Percentiles rank a stretch among this genome's conserved stretches.
Conservation (phyloP, 2,329 filamentous ascomycete genomes). For the Aspergillus vadensis region DNA sequence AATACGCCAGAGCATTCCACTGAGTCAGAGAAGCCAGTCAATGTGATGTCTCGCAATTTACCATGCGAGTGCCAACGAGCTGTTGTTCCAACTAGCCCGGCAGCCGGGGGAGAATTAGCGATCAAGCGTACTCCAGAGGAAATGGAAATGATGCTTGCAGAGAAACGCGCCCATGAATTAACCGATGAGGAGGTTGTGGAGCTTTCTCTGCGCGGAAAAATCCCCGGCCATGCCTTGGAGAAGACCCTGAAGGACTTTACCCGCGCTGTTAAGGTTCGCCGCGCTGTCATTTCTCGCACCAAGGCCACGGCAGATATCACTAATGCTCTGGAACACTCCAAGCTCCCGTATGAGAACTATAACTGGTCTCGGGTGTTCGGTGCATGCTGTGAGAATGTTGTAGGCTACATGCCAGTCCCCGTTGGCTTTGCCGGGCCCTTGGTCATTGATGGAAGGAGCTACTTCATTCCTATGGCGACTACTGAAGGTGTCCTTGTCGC, state of each 20-base stretch:
- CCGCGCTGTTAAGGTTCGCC: constrained; percentile 88
- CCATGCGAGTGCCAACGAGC: neutral
- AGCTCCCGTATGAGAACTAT: constrained; percentile 86
- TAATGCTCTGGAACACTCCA: constrained; percentile 74
- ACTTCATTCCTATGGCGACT: constrained; percentile 97
- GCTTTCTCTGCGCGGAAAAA: constrained; percentile 83
- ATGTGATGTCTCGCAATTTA: constrained; percentile 37
- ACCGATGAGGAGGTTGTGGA: constrained; percentile 79
- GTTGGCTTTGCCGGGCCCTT: constrained; percentile 93
- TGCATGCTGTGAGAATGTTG: constrained; percentile 97
- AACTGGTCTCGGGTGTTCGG: constrained; percentile 95
- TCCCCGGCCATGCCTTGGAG: constrained; percentile 91
- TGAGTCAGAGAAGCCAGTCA: constrained; percentile 32
- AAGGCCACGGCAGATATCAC: constrained; percentile 77
- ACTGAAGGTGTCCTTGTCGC: constrained; percentile 97
- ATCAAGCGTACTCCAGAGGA: constrained; percentile 65
- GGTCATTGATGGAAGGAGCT: constrained; percentile 90
- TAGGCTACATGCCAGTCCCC: constrained; percentile 91
- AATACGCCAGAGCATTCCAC: constrained; percentile 56
- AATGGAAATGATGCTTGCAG: constrained; percentile 68
- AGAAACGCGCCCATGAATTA: constrained; percentile 1
- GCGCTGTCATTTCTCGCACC: constrained; percentile 83
- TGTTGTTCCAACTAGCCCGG: neutral
- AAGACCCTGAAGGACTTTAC: constrained; percentile 75
- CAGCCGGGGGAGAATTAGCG: constrained; percentile 25